Base-by-base conservation (phyloP, 805 yeast genomes). In the Schwanniomyces sp. region DNA sequence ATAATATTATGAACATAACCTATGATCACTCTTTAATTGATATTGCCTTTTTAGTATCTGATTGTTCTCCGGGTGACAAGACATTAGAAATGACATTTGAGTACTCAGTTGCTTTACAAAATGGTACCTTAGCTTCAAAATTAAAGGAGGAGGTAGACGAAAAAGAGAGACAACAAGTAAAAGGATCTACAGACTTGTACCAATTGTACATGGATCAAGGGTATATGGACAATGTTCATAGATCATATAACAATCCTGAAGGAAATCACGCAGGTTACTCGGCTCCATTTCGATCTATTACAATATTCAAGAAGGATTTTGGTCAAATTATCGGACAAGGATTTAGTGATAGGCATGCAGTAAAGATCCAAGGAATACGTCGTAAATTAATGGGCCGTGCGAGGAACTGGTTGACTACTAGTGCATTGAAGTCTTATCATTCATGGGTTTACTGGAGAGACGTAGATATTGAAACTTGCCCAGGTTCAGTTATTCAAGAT, bases 401-500 rank as follows among this genome's bases (percentile, higher is more conserved):
- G 1, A 75, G 96, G 66, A 88, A 88, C 61, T 88, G 96, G 96
- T 69, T 88, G 41, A 79, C 88, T 5, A 77, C 88, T 1, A 79
- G 80, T 38, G 88, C 94, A 0, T 70, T 88, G 49, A 81, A 85
- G 59, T 90, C 96, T 3, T 85, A 88, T 58, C 96, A 88, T 64
- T 86, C 92, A 0, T 88, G 96, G 96, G 92, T 88, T 10, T 87
- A 87, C 61, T 88, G 96, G 96, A 76, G 96, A 71, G 96, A 88
- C 64, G 94, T 82, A 1, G 96, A 88, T 60, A 83, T 88, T 43
- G 96, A 88, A 59, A 75, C 86, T n/a, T 82, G 88, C 54, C 91
- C 92, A 0, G 90, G 89, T 5, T 75, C 84, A 37, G 85, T 88
- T 42, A 80, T 88, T 51, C 84, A 88, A 64, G 84, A 79, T 58